These are phyloP conservation scores for Cryptococcus hybrid DNA, from an alignment of 1,284 basidiomycete genomes.

Conservation along the genomic window DNA sequence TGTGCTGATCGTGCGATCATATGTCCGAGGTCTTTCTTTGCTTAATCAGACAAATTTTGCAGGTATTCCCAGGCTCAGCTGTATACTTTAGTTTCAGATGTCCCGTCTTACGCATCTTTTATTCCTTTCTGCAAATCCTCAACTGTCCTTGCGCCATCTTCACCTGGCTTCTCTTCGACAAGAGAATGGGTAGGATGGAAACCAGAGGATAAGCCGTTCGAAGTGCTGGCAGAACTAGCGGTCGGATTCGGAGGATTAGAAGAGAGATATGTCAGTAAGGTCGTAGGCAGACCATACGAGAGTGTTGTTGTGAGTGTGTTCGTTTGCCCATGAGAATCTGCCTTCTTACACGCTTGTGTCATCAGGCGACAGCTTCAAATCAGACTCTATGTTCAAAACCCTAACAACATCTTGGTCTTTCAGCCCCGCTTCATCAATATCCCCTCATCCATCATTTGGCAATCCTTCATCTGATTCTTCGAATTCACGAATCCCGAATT, in stretches of 20 bases:
- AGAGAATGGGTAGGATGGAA: slow-evolving; percentile 23
- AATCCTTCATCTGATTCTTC: slow-evolving; percentile 4
- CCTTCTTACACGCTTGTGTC: background rate
- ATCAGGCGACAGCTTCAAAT: slow-evolving; percentile 65
- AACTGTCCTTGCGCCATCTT: slow-evolving; percentile 58
- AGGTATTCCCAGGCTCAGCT: slow-evolving; percentile 74
- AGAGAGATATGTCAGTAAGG: slow-evolving; percentile 84
- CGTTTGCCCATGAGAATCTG: background rate
- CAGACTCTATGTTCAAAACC: slow-evolving; percentile 76
- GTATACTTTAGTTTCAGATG: slow-evolving; percentile 83
- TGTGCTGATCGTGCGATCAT: slow-evolving; percentile 44
- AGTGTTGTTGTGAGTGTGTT: slow-evolving; percentile 67
- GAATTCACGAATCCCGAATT: slow-evolving; percentile 5
- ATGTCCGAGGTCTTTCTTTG: background rate
- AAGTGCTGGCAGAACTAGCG: slow-evolving; percentile 79
- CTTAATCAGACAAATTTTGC: slow-evolving; percentile 1
- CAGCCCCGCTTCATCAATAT: slow-evolving; percentile 56
- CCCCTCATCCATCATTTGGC: slow-evolving; percentile 46
- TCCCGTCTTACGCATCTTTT: slow-evolving; percentile 79
- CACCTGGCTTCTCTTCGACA: slow-evolving; percentile 9
- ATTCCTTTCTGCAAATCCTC: slow-evolving; percentile 86
- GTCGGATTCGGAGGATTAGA: slow-evolving; percentile 85
- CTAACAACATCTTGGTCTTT: slow-evolving; percentile 79
- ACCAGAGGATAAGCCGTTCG: slow-evolving; percentile 50
- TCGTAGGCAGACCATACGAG: slow-evolving; percentile 71